These are phyloP conservation scores for Achaetomiella virescens DNA, from an alignment of 495 filamentous ascomycete species.

Conservation along the genomic window DNA sequence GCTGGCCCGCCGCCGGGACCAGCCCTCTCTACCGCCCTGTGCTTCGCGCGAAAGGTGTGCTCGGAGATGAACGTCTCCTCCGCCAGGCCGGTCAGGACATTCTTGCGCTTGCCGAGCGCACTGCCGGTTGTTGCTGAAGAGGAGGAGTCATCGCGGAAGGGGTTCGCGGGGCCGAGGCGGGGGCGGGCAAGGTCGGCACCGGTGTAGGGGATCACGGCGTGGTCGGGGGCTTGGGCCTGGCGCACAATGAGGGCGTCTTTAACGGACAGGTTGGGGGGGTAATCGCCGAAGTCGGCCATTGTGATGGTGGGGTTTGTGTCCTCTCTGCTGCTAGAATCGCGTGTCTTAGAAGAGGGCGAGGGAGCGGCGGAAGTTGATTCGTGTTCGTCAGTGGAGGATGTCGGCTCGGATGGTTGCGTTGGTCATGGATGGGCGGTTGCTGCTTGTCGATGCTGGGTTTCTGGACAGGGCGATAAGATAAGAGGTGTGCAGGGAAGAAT, in stretches of 20 bases:
- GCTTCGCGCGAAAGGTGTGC: slow-evolving; percentile 76
- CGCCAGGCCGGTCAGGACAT: slow-evolving; percentile 83
- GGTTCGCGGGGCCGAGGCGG: slow-evolving; percentile 67
- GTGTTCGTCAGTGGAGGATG: neutral
- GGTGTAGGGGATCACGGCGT: slow-evolving; percentile 60
- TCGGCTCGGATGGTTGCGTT: neutral
- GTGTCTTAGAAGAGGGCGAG: no score
- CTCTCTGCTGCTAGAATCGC: no score
- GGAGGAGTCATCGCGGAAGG: slow-evolving; percentile 60
- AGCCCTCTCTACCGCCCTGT: slow-evolving; percentile 61
- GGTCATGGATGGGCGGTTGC: neutral
- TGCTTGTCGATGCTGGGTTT: neutral
- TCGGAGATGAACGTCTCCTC: slow-evolving; percentile 86
- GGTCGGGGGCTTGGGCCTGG: slow-evolving; percentile 42
- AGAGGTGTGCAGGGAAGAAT: neutral
- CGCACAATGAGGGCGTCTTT: slow-evolving; percentile 50
- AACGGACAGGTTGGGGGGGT: slow-evolving; percentile 52
- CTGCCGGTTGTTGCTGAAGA: neutral
- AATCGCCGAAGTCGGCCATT: slow-evolving; percentile 52
- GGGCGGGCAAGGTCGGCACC: slow-evolving; percentile 61
- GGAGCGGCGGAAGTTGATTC: no score
- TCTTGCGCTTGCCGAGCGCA: slow-evolving; percentile 61
- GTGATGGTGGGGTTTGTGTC: no score
- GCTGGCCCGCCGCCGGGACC: slow-evolving; percentile 38
- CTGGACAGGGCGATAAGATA: neutral